Evolutionary conservation across 805 yeast species (phyloP).

Genomic region (Sungouiozyma ichnusensis): DNA sequence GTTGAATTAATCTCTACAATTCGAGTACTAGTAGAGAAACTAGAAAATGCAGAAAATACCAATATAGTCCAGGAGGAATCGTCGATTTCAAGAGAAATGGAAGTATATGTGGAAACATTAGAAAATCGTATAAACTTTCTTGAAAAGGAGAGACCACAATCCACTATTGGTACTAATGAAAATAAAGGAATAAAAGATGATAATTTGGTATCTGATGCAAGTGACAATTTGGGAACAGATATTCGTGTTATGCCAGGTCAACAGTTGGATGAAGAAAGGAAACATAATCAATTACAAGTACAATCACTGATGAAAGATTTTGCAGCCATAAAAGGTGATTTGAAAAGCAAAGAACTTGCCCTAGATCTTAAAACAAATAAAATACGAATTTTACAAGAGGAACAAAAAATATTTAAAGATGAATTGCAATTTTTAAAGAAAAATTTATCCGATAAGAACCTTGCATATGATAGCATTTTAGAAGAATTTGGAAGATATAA

Average conservation of each 20-base stretch:
- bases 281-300: slow-evolving; percentile 37
- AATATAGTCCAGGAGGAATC: background rate
- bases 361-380: background rate
- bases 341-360: background rate
- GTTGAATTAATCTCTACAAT: slow-evolving; percentile 58
- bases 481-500: background rate
- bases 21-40: slow-evolving; percentile 58
- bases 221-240: background rate
- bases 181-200: background rate
- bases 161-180: background rate
- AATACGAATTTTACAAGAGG: background rate
- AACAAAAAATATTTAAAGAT: slow-evolving; percentile 5
- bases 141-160: background rate
- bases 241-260: too few relatives aligned
- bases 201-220: background rate
- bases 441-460: background rate
- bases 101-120: background rate
- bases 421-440: slow-evolving; percentile 25
- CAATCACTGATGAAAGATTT: slow-evolving; percentile 51
- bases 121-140: background rate
- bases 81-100: background rate
- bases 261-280: background rate
- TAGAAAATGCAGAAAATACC: slow-evolving; percentile 45
- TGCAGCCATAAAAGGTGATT: slow-evolving; percentile 34
- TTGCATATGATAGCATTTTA: background rate